Evolutionary conservation across 2,329 filamentous ascomycete species (phyloP).

Genomic region (Hypoxylon sp.): DNA sequence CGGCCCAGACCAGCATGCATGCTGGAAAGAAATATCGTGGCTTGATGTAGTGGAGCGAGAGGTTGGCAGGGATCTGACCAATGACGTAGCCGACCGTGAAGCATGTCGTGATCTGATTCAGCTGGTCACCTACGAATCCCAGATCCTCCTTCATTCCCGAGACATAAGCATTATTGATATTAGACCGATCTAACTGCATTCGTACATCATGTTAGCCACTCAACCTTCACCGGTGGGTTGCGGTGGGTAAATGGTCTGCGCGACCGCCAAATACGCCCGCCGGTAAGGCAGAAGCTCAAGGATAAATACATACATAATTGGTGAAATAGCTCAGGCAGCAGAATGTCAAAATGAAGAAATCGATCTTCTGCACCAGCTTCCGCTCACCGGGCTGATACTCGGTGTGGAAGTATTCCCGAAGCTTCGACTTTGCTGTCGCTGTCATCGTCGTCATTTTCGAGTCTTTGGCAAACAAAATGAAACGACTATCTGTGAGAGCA

Average conservation of each 20-base stretch:
- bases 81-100: constrained; percentile 64
- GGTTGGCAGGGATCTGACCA: constrained; percentile 73
- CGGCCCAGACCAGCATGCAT: constrained; percentile 76
- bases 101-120: constrained; percentile 68
- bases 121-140: constrained; percentile 63
- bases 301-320: constrained; percentile 63
- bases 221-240: background rate
- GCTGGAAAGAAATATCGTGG: constrained; percentile 75
- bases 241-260: background rate
- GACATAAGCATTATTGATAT: constrained; percentile 69
- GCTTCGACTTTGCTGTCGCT: constrained; percentile 45
- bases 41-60: constrained; percentile 74
- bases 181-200: constrained; percentile 64
- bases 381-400: constrained; percentile 57
- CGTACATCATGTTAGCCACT: constrained; percentile 10
- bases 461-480: background rate
- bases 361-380: constrained; percentile 70
- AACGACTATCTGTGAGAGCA: constrained; percentile 5
- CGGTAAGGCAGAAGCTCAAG: background rate
- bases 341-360: constrained; percentile 76
- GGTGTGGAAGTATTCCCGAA: constrained; percentile 52
- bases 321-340: constrained; percentile 72
- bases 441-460: constrained; percentile 23
- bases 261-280: background rate
- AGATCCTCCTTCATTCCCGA: constrained; percentile 69